Base-by-base conservation (phyloP, 257 asterid genomes). In the Fraxinus pennsylvanica region DNA sequence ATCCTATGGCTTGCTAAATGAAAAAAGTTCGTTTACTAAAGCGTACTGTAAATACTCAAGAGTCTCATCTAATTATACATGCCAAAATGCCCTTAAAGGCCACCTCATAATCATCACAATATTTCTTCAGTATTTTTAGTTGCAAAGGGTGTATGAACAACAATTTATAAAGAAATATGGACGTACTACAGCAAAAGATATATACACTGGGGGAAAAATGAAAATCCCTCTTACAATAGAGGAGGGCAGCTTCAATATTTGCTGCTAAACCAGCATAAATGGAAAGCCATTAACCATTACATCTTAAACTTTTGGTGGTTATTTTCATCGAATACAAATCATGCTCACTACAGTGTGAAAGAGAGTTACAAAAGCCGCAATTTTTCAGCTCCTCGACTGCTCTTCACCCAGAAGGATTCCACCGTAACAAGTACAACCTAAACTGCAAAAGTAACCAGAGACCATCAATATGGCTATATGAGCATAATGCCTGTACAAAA, bases 281-380 rank as follows among this genome's bases (percentile, higher is more conserved):
- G 30, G 82, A 57, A 33, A 72, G 72, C 77, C 79, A 25, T 52
- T 7, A 68, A 79, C 43, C 41, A 72, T 71, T 78, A 81, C 76
- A 77, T 81, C 79, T 71, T 79, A 75, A 81, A 77, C 70, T 3
- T 81, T 79, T 54, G 78, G 78, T 3, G 76, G 89, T 79, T 63
- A 78, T 73, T 78, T 72, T 52, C 82, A 79, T 43, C 68, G 68
- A 73, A 72, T 68, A 71, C 63, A 41, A 13, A 73, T 73, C 6
- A 39, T 68, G 80, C 81, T 72, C 33, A 32, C 45, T 54, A 73
- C n/a, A 72, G 59, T 33, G 68, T 14, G 63, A 50, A 59, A 72
- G 73, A 80, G 68, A 77, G 76, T 80, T 75, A 47, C n/a, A 65
- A 71, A 63, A 59, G 68, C 47, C 74, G 77, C 61, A 54, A 76